These are phyloP conservation scores for Amanita inopinata DNA, from an alignment of 768 basidiomycete genomes.

Conservation along the genomic window DNA sequence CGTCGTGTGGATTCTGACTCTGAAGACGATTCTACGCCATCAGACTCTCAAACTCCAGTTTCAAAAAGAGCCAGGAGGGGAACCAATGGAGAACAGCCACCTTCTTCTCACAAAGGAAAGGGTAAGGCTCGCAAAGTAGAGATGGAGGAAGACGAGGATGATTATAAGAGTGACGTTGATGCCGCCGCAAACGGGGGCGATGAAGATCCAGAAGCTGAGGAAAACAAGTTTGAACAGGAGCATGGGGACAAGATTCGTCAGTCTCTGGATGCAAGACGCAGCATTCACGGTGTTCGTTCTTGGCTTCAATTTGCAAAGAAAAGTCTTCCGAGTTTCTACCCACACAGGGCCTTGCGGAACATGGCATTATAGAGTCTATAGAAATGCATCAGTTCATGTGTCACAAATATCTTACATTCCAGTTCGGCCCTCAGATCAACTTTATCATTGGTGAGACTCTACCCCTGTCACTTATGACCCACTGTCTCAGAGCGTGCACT, in stretches of 20 bases:
- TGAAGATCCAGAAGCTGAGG: conserved; percentile 43
- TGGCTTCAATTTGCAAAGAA: conserved; percentile 4
- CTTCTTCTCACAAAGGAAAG: conserved; percentile 20
- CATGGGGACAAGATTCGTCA: conserved; percentile 47
- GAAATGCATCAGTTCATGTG: conserved; percentile 96
- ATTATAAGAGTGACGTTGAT: conserved; percentile 20
- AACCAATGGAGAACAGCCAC: conserved; percentile 17
- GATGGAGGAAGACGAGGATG: conserved; percentile 20
- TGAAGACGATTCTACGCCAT: conserved; percentile 29
- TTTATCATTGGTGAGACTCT: conserved; percentile 76
- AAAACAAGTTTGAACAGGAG: conserved; percentile 55
- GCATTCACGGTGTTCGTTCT: conserved; percentile 36
- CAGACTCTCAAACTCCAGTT: conserved; percentile 16
- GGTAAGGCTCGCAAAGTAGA: conserved; percentile 22
- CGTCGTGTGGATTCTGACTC: conserved; percentile 35
- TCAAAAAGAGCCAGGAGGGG: conserved; percentile 23
- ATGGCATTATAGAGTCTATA: conserved; percentile 80
- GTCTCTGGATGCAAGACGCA: conserved; percentile 38
- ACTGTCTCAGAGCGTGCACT: background rate
- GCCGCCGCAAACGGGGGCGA: conserved; percentile 21
- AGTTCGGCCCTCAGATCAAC: conserved; percentile 90
- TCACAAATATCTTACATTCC: conserved; percentile 74
- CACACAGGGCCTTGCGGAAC: conserved; percentile 67
- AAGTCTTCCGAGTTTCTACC: background rate
- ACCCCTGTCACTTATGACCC: background rate